Conservation (phyloP, 108 stramenopile species). For the Nitzschia sp. region DNA sequence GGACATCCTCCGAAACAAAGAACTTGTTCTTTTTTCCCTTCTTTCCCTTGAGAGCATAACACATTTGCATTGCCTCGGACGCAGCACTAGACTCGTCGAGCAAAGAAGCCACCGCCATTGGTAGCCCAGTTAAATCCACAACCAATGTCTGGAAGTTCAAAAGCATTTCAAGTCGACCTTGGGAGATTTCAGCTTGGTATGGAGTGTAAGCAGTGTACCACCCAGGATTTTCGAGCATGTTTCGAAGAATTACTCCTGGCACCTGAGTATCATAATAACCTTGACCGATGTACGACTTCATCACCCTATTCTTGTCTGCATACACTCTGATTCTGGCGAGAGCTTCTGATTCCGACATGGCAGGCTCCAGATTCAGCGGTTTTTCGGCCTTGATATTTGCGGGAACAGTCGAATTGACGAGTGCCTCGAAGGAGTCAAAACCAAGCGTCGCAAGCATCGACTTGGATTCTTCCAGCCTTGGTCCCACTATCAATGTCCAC, state of each 20-base stretch:
- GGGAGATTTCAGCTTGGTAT: conserved; percentile 99
- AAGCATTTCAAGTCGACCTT: conserved; percentile 98
- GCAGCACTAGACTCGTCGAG: conserved; percentile 97
- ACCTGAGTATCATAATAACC: conserved; percentile 97
- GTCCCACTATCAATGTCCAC: conserved; percentile 69
- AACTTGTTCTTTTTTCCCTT: conserved; percentile 91
- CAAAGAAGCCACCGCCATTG: conserved; percentile 94
- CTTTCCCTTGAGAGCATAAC: conserved; percentile 85
- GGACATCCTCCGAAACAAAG: conserved; percentile 91
- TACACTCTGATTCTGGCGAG: conserved; percentile 57
- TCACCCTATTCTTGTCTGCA: conserved; percentile 89
- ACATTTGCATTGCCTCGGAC: conserved; percentile 99
- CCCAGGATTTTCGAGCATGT: conserved; percentile 99
- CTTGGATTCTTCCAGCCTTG: conserved; percentile 67
- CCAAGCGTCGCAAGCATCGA: conserved; percentile 90
- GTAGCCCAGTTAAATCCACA: conserved; percentile 96
- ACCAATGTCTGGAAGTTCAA: conserved; percentile 99
- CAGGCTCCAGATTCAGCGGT: conserved; percentile 71
- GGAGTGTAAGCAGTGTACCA: conserved; percentile 99
- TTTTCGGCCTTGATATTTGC: conserved; percentile 74
- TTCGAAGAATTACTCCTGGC: conserved; percentile 94
- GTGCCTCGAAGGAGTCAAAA: conserved; percentile 84
- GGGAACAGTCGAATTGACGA: conserved; percentile 93
- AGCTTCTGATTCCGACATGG: conserved; percentile 94
- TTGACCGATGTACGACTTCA: conserved; percentile 97